Evolutionary conservation across 116 monocot species (phyloP).

Genomic region (Papilionanthe hybrid): DNA sequence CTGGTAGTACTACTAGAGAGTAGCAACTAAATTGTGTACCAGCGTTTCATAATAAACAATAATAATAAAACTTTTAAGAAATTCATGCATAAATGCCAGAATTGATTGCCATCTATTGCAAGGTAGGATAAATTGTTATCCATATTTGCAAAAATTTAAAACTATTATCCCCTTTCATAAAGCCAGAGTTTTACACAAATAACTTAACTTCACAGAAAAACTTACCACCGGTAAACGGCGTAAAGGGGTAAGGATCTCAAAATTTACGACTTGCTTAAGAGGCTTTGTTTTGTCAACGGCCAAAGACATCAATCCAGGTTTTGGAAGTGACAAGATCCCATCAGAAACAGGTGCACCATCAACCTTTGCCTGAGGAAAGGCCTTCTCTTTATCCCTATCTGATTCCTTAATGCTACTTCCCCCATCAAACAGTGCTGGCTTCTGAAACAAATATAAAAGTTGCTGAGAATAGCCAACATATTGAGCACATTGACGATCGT

Average conservation of each 20-base stretch:
- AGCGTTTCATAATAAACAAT: too few species aligned
- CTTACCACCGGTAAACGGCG: conserved; percentile 63
- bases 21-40: too few species aligned
- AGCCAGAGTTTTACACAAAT: too few species aligned
- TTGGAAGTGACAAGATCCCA: background rate
- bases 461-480: background rate
- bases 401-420: background rate
- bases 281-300: background rate
- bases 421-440: background rate
- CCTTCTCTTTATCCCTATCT: background rate
- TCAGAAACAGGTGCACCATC: background rate
- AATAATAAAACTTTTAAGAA: too few species aligned
- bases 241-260: conserved; percentile 54
- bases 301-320: background rate
- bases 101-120: too few species aligned
- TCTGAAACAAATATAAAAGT: background rate
- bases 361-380: background rate
- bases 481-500: too few species aligned
- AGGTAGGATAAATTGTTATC: too few species aligned
- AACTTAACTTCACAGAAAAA: background rate
- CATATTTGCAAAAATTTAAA: too few species aligned
- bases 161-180: too few species aligned
- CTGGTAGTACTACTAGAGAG: too few species aligned
- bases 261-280: conserved; percentile 18
- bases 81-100: too few species aligned